These are phyloP conservation scores for Elongisporangium undulatum DNA, from an alignment of 352 stramenopile species.

Conservation along the genomic window DNA sequence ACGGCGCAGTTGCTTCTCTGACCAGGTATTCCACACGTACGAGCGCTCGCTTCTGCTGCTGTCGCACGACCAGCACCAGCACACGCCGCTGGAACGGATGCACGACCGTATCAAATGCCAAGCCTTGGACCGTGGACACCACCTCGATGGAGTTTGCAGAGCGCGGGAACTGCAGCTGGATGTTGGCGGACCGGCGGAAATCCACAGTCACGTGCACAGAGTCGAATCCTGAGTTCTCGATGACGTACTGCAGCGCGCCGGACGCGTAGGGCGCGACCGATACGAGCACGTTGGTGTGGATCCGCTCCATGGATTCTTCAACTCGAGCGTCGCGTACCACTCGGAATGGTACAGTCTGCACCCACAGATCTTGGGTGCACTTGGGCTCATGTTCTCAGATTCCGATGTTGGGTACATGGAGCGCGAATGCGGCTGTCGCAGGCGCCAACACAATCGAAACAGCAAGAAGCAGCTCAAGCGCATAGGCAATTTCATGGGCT, in stretches of 20 bases:
- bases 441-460: background rate
- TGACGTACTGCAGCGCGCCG: slow-evolving; percentile 35
- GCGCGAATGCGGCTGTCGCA: background rate
- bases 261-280: background rate
- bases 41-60: slow-evolving; percentile 21
- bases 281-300: background rate
- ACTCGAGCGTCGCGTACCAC: background rate
- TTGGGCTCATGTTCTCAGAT: background rate
- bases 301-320: background rate
- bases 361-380: too few species aligned
- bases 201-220: slow-evolving; percentile 33
- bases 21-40: slow-evolving; percentile 38
- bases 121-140: background rate
- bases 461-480: background rate
- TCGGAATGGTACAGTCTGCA: background rate
- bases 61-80: slow-evolving; percentile 26
- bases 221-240: slow-evolving; percentile 31
- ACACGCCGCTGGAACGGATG: slow-evolving; percentile 29
- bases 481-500: background rate
- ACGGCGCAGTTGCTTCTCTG: background rate
- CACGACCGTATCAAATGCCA: slow-evolving; percentile 24
- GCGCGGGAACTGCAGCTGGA: slow-evolving; percentile 21
- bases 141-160: slow-evolving; percentile 1
- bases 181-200: slow-evolving; percentile 32
- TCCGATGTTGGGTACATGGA: background rate